These are phyloP conservation scores for Phellopilus nigrolimitatus DNA, from an alignment of 1,284 basidiomycete species.

Conservation along the genomic window DNA sequence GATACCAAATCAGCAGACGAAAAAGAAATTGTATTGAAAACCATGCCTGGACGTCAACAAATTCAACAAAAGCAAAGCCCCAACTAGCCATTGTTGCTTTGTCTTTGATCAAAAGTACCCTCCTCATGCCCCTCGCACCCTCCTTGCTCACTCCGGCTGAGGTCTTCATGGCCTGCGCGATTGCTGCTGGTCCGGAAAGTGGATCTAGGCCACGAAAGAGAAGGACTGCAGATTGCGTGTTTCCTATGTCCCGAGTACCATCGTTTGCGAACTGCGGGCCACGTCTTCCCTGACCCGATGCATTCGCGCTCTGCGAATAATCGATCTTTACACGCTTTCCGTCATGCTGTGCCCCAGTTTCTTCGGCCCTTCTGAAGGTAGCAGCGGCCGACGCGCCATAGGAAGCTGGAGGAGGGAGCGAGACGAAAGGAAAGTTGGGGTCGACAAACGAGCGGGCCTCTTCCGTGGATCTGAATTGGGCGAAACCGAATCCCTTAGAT, in stretches of 20 bases:
- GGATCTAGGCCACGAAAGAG: conserved; percentile 86
- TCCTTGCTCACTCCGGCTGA: conserved; percentile 63
- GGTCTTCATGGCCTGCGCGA: conserved; percentile 70
- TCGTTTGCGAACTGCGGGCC: conserved; percentile 72
- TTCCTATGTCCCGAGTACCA: conserved; percentile 91
- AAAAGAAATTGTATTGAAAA: conserved; percentile 2
- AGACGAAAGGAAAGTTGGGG: conserved; percentile 77
- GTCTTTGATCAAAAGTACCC: conserved; percentile 85
- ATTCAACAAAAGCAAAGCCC: conserved; percentile 91
- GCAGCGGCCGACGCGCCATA: conserved; percentile 69
- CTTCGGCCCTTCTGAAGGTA: conserved; percentile 64
- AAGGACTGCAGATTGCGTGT: conserved; percentile 71
- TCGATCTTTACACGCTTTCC: conserved; percentile 87
- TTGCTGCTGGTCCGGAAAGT: conserved; percentile 80
- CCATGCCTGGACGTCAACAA: conserved; percentile 74
- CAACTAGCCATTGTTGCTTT: conserved; percentile 78
- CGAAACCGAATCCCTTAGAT: conserved; percentile 93
- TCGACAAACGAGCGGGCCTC: conserved; percentile 85
- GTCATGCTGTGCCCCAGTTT: conserved; percentile 56
- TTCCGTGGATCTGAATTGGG: conserved; percentile 79
- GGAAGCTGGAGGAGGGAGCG: conserved; percentile 79
- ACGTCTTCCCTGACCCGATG: conserved; percentile 56
- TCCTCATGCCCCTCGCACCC: conserved; percentile 77
- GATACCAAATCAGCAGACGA: conserved; percentile 19
- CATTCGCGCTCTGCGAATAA: conserved; percentile 76